Evolutionary conservation across 2,329 filamentous ascomycete genomes (phyloP), one percentile per base, ranked within the genome.

Genomic region (Metarhizium rileyi): DNA sequence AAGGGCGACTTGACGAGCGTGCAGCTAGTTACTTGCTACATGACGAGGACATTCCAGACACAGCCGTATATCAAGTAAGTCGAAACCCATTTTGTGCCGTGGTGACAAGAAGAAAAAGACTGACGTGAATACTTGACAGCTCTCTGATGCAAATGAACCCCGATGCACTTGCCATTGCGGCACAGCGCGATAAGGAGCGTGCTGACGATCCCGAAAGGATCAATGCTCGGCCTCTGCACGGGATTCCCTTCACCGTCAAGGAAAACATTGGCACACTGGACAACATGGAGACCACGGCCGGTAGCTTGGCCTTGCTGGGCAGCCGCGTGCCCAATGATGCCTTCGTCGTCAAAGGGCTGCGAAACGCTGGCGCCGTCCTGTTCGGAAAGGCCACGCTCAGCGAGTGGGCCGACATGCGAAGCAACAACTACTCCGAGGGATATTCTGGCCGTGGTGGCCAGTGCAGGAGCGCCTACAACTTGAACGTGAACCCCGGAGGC

Each of bases 371-470:
- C 12, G 86, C 83, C 2, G 66, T 89, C 0, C 68, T 90, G 5
- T 68, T 90, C 47, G 86, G 86, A 36, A 86, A 90, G 63, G 78
- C 84, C 1, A 80, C 77, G 1, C 65, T 90, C 48, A 83, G 77
- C 53, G 86, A 90, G 62, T 90, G 85, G 84, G 85, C 86, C 0
- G 78, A 82, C 52, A 86, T 87, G 81, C 74, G 84, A 33, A 77
- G 72, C 54, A 83, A 74, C 56, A 75, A 80, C 57, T 84, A 86
- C 61, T 83, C 80, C 0, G 81, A 85, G 61, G 84, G 83, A 2
- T 87, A 81, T 59, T 83, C 78, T 38, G 75, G 68, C 4, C 71
- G 82, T 6, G 82, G 82, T 22, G 83, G 82, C 0, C 83, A 87
- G 63, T 72, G 72, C 44, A 70, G 81, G 44, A 82, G 73, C 56